Percentiles rank a stretch among this genome's conserved stretches.
Conservation (phyloP, 139 green algal species). For the Volvox reticuliferus region DNA sequence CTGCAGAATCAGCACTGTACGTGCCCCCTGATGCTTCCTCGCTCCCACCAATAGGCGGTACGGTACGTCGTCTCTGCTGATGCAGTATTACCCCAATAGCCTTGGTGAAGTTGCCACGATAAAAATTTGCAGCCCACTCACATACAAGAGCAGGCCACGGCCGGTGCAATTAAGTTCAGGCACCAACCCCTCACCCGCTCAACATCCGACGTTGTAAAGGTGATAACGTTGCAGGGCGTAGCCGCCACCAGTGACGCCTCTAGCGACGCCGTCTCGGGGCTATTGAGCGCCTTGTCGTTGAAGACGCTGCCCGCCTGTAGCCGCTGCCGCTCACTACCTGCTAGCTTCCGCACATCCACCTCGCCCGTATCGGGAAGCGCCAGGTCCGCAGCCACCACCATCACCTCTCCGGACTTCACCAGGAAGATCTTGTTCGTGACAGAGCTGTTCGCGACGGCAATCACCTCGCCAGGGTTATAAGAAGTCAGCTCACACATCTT, state of each 20-base stretch:
- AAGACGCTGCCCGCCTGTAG: slow-evolving; percentile 61
- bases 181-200: slow-evolving; percentile 37
- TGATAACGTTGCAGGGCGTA: slow-evolving; percentile 46
- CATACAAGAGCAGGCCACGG: not conserved
- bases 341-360: slow-evolving; percentile 52
- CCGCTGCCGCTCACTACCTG: slow-evolving; percentile 40
- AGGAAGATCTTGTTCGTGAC: slow-evolving; percentile 63
- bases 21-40: too few relatives aligned
- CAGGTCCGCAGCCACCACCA: slow-evolving; percentile 58
- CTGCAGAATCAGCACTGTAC: too few relatives aligned
- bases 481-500: slow-evolving; percentile 31
- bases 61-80: too few relatives aligned
- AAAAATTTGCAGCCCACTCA: not conserved
- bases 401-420: slow-evolving; percentile 63
- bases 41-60: too few relatives aligned
- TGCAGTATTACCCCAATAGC: too few relatives aligned
- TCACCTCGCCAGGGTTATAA: slow-evolving; percentile 58
- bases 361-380: slow-evolving; percentile 46
- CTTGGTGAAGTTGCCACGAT: too few relatives aligned
- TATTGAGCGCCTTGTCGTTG: slow-evolving; percentile 62
- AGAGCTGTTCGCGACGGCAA: slow-evolving; percentile 50
- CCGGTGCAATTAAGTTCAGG: too few relatives aligned
- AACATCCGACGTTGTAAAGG: slow-evolving; percentile 56
- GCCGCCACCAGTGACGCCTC: slow-evolving; percentile 61
- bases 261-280: slow-evolving; percentile 49